A percentile compares a stretch with the other conserved stretches of the same genome.
phyloP scores from a whole-genome alignment of 1,139 yeast species.

The Meyerozyma smithsonii region DNA sequence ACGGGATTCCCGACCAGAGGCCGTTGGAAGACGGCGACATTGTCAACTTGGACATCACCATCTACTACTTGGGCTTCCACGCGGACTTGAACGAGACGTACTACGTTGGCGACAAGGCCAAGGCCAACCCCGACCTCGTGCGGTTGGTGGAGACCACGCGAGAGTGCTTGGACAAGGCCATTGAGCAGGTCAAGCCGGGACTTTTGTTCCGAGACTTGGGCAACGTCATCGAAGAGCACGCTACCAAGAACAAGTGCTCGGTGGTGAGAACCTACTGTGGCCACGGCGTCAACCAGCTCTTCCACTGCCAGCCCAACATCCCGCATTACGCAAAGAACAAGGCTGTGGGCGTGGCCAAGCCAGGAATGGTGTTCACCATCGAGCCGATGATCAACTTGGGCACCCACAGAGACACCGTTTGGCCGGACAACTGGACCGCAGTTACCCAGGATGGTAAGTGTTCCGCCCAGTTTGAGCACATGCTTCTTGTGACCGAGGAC shows the following conservation, averaged over 20 bases:
- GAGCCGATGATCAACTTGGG: constrained; percentile 98
- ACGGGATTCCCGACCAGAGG: constrained; percentile 93
- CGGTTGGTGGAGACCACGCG: constrained; percentile 92
- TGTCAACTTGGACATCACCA: constrained; percentile 81
- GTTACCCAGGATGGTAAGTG: constrained; percentile 81
- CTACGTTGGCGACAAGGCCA: constrained; percentile 91
- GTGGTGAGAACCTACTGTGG: constrained; percentile 93
- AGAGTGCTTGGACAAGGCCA: constrained; percentile 82
- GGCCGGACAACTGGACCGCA: constrained; percentile 99
- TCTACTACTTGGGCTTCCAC: constrained; percentile 84
- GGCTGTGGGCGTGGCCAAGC: constrained; percentile 88
- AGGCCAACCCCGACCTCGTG: constrained; percentile 66
- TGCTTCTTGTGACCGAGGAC: constrained; percentile 83
- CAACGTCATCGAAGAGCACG: constrained; percentile 83
- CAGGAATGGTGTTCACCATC: constrained; percentile 96
- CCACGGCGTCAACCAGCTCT: constrained; percentile 83
- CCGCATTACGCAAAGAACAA: constrained; percentile 95
- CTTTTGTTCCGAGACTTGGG: constrained; percentile 84
- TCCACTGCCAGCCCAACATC: constrained; percentile 90
- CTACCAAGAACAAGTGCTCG: constrained; percentile 70
- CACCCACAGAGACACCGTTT: constrained; percentile 69
- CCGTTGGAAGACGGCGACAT: constrained; percentile 91
- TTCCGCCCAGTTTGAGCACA: constrained; percentile 95
- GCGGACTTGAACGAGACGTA: constrained; percentile 96
- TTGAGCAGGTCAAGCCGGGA: constrained; percentile 86